Base-by-base conservation (phyloP, 1,139 yeast species). In the Taphrina sp. region DNA sequence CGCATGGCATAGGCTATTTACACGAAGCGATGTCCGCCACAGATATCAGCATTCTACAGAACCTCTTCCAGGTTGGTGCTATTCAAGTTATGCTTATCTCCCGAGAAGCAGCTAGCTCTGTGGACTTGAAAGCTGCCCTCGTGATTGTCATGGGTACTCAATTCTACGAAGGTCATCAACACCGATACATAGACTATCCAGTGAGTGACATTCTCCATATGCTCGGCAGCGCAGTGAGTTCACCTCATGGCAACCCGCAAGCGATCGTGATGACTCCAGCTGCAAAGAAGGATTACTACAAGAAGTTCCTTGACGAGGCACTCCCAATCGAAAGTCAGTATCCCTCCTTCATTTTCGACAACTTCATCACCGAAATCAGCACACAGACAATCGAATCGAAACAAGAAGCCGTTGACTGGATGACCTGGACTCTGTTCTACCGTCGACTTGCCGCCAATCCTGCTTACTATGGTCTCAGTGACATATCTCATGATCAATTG, bases 371-470 rank as follows among this genome's bases (percentile, higher is more conserved):
- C 38, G 97, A 89, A 62, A 81, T 89, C 14, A 78, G 85, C 52
- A 78, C 81, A 12, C 75, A 79, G 1, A 74, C 82, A n/a, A 76
- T 92, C 58, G 77, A 74, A 51, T 74, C 79, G 3, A 80, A 86
- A 64, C 96, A 90, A 64, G 95, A 86, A 61, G 86, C 95, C 62
- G 79, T 94, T 59, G 96, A 90, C 64, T 87, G 95, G 94, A 66
- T 94, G 38, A 85, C 96, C 0, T 86, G 79, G 68, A 79, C 95
- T 0, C 85, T 82, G 63, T 86, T 89, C 65, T 94, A 87, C 70
- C 75, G 95, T 61, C 73, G 97, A 53, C 68, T 92, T 22, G 83
- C 81, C 58, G 75, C 80, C 42, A 94, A 94, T 66, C 97, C 98
- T 1, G 82, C 95, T 60, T 94, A 79, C 67, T 94, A 94, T 66